A percentile compares a stretch with the other conserved stretches of the same genome.
Evolutionary conservation across 495 filamentous ascomycete genomes (phyloP).

Genomic region (Sphaerosporella brunnea): DNA sequence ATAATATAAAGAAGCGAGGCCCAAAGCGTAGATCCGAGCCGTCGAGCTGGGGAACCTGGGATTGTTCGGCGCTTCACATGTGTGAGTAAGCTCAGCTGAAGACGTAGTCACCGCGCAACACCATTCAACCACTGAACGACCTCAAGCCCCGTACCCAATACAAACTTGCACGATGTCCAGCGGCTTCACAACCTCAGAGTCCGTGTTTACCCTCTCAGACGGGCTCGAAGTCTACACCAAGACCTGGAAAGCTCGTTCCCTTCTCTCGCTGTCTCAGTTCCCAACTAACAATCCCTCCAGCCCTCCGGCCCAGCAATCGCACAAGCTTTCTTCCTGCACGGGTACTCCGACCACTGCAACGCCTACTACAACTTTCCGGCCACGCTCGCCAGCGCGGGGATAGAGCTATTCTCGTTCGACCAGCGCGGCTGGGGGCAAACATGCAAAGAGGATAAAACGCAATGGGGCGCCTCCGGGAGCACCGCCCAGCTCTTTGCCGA

Average conservation of each 20-base stretch:
- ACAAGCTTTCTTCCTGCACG: constrained; percentile 62
- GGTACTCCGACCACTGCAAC: constrained; percentile 72
- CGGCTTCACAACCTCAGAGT: neutral
- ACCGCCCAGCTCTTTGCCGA: constrained; percentile 55
- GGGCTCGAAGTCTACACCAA: constrained; percentile 57
- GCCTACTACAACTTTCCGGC: constrained; percentile 53
- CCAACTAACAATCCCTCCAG: constrained; percentile 25
- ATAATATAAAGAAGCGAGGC: too few species aligned
- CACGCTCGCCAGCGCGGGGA: constrained; percentile 46
- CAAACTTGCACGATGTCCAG: too few species aligned
- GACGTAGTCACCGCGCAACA: too few species aligned
- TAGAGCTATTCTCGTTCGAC: constrained; percentile 58
- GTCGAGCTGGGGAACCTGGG: too few species aligned
- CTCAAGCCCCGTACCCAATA: too few species aligned
- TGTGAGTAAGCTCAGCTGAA: too few species aligned
- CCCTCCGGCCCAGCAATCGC: constrained; percentile 39
- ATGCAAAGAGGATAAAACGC: constrained; percentile 24
- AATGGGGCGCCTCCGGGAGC: constrained; percentile 52
- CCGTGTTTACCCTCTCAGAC: constrained; percentile 25
- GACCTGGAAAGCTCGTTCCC: constrained; percentile 47
- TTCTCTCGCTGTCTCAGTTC: constrained; percentile 8
- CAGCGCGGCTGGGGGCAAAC: constrained; percentile 53
- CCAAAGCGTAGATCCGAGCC: too few species aligned
- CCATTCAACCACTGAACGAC: too few species aligned
- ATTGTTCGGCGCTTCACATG: too few species aligned